Base-by-base conservation (phyloP, 2,329 filamentous ascomycete genomes). In the Cercospora sesami region DNA sequence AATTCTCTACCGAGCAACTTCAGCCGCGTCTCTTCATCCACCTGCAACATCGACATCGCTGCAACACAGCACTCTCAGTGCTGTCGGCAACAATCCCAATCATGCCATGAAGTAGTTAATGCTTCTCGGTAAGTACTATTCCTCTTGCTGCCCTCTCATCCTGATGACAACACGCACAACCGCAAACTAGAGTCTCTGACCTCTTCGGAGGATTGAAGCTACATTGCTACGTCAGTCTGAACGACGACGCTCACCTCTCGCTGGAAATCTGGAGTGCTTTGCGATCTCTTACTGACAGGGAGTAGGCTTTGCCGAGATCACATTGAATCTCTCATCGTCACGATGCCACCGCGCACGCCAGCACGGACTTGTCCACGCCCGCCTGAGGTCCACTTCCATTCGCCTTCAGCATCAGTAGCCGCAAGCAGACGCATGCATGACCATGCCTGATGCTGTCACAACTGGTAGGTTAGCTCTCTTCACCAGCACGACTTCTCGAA, bases 171-270 rank as follows among this genome's bases (percentile, higher is more conserved):
- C 68, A 68, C 64, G 69, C 70, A 71, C 69, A 73, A 73, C 72
- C 72, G 72, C 72, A 73, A 73, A 73, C 72, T 73, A 73, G 72
- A 73, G 72, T 73, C 72, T 73, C 72, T 73, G 72, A 73, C 69
- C 69, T 72, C 70, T 59, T 63, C 60, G 67, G 71, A 71, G 71
- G 69, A 72, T 67, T 73, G 72, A 72, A 73, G 72, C 72, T 71
- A 69, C 69, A 72, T 70, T 73, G 72, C 72, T 73, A 73, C 72
- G 72, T 73, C 72, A 73, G 72, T 73, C 72, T 73, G 72, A 73
- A 61, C 65, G 48, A 65, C 60, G 30, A 63, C 64, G 36, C 36
- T 31, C n/a, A 62, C 18, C 28, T 16, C 39, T 51, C 21, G 60
- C 48, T 42, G 39, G 18, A 30, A 23, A 6, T 9, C 7, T 45